phyloP scores from a whole-genome alignment of 768 basidiomycete genomes.

The Termitomyces sp. region DNA sequence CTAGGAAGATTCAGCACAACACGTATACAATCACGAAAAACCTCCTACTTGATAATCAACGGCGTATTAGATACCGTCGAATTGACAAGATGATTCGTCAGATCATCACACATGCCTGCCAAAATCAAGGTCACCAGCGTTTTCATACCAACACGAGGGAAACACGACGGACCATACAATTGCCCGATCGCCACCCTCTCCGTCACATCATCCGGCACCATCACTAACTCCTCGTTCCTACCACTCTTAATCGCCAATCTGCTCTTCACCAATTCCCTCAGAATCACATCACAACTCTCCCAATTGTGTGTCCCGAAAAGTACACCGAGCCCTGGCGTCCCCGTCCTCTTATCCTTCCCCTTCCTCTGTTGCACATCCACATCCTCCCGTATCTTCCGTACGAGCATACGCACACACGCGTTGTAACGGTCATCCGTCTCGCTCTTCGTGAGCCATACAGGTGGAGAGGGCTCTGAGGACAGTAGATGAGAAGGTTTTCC shows the following conservation, averaged over 20 bases:
- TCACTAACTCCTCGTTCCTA: conserved; percentile 21
- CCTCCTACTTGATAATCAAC: conserved; percentile 68
- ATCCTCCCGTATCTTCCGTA: conserved; percentile 54
- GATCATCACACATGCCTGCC: conserved; percentile 80
- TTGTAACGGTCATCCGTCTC: conserved; percentile 80
- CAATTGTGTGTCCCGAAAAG: conserved; percentile 90
- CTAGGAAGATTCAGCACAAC: conserved; percentile 22
- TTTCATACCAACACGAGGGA: conserved; percentile 16
- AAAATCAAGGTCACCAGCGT: not conserved
- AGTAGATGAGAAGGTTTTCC: conserved; percentile 37
- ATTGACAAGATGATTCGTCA: conserved; percentile 67
- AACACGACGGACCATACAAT: conserved; percentile 59
- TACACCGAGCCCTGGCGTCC: conserved; percentile 45
- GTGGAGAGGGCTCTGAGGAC: conserved; percentile 55
- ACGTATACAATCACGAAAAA: conserved; percentile 4
- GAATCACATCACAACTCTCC: conserved; percentile 58
- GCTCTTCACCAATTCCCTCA: conserved; percentile 53
- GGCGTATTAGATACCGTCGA: conserved; percentile 54
- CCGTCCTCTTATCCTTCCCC: conserved; percentile 3
- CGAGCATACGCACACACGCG: conserved; percentile 51
- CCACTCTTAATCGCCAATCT: conserved; percentile 46
- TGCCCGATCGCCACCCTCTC: conserved; percentile 77
- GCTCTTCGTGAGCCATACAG: conserved; percentile 65
- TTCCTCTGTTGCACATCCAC: conserved; percentile 21
- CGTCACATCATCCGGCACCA: conserved; percentile 50